Percentiles rank a stretch among this genome's conserved stretches.
phyloP scores from a whole-genome alignment of 306 rosid genomes.

The Pueraria montana region DNA sequence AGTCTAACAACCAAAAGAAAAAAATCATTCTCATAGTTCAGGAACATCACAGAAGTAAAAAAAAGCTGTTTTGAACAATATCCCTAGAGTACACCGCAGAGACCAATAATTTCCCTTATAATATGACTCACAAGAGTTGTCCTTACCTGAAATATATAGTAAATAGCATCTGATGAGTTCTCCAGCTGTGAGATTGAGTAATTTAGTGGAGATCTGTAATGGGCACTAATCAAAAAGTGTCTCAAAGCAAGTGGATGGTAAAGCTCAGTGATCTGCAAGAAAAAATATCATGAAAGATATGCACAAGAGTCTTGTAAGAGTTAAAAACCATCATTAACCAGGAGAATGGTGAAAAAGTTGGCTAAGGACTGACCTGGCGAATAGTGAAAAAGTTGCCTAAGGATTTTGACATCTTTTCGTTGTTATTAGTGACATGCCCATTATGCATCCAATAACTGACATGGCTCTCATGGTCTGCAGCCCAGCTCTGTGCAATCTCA shows the following conservation, averaged over 20 bases:
- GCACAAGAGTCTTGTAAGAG: constrained; percentile 32
- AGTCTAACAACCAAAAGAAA: constrained; percentile 67
- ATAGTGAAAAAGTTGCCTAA: constrained; percentile 95
- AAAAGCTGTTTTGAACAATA: constrained; percentile 4
- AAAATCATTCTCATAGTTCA: constrained; percentile 7
- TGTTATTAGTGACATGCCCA: constrained; percentile 93
- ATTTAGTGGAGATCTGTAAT: constrained; percentile 87
- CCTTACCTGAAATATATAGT: constrained; percentile 87
- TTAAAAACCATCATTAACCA: constrained; percentile 26
- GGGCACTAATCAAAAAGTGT: constrained; percentile 84
- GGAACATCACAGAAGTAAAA: constrained; percentile 12
- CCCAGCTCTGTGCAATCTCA: constrained; percentile 96
- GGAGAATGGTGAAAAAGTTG: constrained; percentile 16
- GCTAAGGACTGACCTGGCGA: constrained; percentile 69
- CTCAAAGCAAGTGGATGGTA: constrained; percentile 95
- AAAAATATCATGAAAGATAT: constrained; percentile 29
- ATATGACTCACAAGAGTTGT: neutral
- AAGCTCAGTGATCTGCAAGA: constrained; percentile 74
- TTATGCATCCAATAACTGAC: constrained; percentile 93
- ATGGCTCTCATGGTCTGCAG: constrained; percentile 77
- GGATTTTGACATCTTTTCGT: constrained; percentile 96
- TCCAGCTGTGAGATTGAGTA: constrained; percentile 82
- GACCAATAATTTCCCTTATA: neutral
- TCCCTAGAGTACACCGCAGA: neutral
- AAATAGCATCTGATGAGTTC: constrained; percentile 82